Base-by-base conservation (phyloP, 148 eudicot genomes). In the Chenopodium quinoa region DNA sequence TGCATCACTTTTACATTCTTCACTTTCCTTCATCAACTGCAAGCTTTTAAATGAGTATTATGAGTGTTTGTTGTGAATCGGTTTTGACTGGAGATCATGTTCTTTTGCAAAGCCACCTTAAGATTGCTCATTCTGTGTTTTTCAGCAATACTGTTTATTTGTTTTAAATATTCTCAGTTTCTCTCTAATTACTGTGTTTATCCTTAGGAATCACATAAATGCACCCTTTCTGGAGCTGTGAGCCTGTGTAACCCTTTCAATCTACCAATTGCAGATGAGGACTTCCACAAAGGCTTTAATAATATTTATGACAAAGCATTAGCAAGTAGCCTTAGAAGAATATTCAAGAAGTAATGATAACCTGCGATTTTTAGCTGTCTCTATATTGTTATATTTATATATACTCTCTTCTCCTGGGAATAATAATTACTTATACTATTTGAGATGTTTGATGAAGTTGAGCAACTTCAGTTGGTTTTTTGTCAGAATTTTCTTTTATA, bases 171-270 rank as follows among this genome's bases (percentile, higher is more conserved):
- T 60, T 80, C 77, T 81, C 46, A 48, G n/a, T 50, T 73, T 9
- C 2, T 72, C 60, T 56, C 72, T 54, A 48, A 52, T 52, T 58
- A 73, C 60, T 40, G 27, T 73, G 40, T 6, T 40, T 77, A 25
- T 76, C 31, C 29, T 20, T 93, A 96, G 97, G 98, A 92, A 87
- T 88, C 98, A 48, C 78, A 76, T 71, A 82, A 85, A 60, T 91
- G 97, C 83, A 86, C 86, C 67, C 93, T 96, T 80, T 85, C 98
- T 78, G 99, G 99, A 47, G 99, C 97, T 13, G 93, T 92, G 82
- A 92, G 98, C 75, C 84, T 96, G 86, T 96, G 99, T 86, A 96
- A 93, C 86, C 99, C 99, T 68, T 96, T 96, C 90, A 90, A 96
- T 85, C 88, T 96, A 79, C 93, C 93, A 75, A 85, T 93, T 80